Evolutionary conservation across 2,329 filamentous ascomycete species (phyloP).

Genomic region (Trichoderma guizhouense): DNA sequence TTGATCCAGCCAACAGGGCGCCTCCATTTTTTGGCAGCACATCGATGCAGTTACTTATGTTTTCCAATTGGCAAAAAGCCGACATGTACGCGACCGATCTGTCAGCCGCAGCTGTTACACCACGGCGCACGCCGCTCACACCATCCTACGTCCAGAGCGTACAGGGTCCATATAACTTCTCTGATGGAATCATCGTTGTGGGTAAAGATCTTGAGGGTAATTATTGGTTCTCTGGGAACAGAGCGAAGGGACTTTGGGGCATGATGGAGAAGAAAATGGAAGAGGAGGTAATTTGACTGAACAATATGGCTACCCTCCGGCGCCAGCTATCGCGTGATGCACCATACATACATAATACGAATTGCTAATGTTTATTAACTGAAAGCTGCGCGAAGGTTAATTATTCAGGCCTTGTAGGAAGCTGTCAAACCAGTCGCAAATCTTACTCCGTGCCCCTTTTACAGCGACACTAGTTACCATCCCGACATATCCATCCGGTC

Average conservation of each 20-base stretch:
- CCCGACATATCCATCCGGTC: too few relatives aligned
- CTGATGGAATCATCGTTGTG: background rate
- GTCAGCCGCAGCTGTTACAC: background rate
- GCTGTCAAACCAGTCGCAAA: too few relatives aligned
- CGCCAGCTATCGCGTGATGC: too few relatives aligned
- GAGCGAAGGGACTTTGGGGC: background rate
- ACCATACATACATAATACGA: too few relatives aligned
- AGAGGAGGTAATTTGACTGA: background rate
- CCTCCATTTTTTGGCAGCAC: background rate
- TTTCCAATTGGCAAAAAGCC: slow-evolving; percentile 1
- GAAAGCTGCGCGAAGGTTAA: too few relatives aligned
- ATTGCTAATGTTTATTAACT: too few relatives aligned
- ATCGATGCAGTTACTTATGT: slow-evolving; percentile 2
- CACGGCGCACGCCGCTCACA: background rate
- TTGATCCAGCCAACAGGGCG: background rate
- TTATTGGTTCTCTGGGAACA: slow-evolving; percentile 24
- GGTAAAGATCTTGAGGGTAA: background rate
- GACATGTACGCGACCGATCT: background rate
- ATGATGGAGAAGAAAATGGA: slow-evolving; percentile 7
- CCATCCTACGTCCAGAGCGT: background rate
- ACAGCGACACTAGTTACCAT: too few relatives aligned
- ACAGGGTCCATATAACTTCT: background rate
- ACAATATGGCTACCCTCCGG: too few relatives aligned
- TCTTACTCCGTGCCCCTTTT: too few relatives aligned
- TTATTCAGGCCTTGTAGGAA: too few relatives aligned